Evolutionary conservation across 257 asterid species (phyloP).

Genomic region (Solanum peruvianum): DNA sequence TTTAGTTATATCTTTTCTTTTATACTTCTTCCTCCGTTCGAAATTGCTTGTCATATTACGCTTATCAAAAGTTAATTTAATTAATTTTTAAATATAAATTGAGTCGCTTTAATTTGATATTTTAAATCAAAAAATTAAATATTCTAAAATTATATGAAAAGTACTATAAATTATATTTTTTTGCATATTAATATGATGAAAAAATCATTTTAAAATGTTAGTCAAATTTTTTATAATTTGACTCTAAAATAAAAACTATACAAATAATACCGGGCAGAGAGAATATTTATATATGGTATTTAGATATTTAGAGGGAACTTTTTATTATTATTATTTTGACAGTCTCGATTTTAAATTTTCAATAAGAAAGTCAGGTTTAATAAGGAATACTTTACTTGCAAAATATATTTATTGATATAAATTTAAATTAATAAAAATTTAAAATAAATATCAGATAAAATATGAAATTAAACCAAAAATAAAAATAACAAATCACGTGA

Average conservation of each 20-base stretch:
- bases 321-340: too few relatives aligned
- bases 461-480: not conserved
- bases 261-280: fast-evolving
- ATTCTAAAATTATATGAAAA: too few relatives aligned
- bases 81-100: too few relatives aligned
- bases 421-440: not conserved
- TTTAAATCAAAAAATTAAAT: too few relatives aligned
- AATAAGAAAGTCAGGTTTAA: not conserved
- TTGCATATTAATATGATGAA: too few relatives aligned
- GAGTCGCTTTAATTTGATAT: fast-evolving
- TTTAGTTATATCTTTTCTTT: not conserved
- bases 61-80: too few relatives aligned
- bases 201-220: too few relatives aligned
- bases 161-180: too few relatives aligned
- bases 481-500: not conserved
- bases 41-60: fast-evolving
- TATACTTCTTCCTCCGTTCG: fast-evolving
- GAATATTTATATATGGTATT: too few relatives aligned
- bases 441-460: not conserved
- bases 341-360: not conserved
- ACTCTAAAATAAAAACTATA: too few relatives aligned
- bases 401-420: not conserved
- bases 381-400: not conserved
- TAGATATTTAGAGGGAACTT: too few relatives aligned
- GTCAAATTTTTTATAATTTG: too few relatives aligned